Evolutionary conservation across 2,329 filamentous ascomycete species (phyloP).

Genomic region (Mycogone perniciosa): DNA sequence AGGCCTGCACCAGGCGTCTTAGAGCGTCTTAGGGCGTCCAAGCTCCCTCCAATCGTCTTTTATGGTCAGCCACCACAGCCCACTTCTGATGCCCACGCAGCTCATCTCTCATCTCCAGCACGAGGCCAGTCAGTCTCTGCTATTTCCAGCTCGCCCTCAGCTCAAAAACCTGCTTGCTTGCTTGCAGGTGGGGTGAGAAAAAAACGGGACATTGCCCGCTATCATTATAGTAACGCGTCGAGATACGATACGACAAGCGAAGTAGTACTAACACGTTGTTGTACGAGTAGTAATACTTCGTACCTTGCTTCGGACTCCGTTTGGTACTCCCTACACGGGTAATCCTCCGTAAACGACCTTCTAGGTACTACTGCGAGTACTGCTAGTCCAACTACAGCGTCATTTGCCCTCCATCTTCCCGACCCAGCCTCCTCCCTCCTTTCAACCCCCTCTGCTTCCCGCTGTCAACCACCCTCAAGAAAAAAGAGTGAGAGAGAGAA

Average conservation of each 20-base stretch:
- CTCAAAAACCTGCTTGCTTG: slow-evolving; percentile 9
- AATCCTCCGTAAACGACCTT: no score
- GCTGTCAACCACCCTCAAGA: neutral
- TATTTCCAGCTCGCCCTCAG: slow-evolving; percentile 8
- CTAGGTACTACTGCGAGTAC: no score
- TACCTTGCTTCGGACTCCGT: no score
- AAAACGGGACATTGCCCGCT: slow-evolving; percentile 1
- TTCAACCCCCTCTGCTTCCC: neutral
- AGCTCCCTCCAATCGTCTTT: neutral
- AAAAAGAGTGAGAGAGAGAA: slow-evolving; percentile 8
- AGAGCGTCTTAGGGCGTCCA: neutral
- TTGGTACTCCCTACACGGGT: no score
- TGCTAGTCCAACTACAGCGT: no score
- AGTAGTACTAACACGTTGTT: neutral
- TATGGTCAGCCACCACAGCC: neutral
- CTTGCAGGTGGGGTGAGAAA: slow-evolving; percentile 6
- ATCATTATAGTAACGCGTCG: neutral
- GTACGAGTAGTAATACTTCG: neutral
- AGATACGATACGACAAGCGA: neutral
- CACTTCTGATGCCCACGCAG: slow-evolving; percentile 1
- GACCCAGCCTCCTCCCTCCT: slow-evolving; percentile 5
- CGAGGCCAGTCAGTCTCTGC: neutral
- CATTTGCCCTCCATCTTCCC: no score
- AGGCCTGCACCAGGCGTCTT: no score
- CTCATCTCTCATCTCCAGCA: neutral